Base-by-base conservation (phyloP, 108 stramenopile genomes). In the Stephanodiscus triporus region DNA sequence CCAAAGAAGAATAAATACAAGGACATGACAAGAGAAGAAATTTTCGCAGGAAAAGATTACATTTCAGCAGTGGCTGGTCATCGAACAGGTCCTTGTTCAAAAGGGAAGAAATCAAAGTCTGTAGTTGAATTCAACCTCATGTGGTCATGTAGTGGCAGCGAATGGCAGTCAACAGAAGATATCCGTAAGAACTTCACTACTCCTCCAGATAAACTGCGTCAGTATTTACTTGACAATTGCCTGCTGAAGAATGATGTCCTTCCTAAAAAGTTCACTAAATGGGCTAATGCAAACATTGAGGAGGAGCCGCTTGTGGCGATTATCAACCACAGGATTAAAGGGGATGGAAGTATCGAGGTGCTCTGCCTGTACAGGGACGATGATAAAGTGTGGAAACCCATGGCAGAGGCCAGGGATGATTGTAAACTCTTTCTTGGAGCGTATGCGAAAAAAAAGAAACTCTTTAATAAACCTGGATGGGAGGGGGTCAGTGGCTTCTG, bases 371-470 rank as follows among this genome's bases (percentile, higher is more conserved):
- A 67, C 27, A 66, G 56, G 43, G 65, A 66, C 34, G 45, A 30
- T 38, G 57, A 63, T 7, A 7, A 14, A 36, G 13, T 8, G 2
- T 72, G 71, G 71, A 8, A 63, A 36, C 6, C 43, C 19, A 26
- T 60, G 27, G 22, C 48, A 42, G 43, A 59, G 4, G 23, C 22
- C 10, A 59, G 19, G 30, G 23, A 22, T n/a, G 57, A 49, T 9
- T 50, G 36, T 19, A 73, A 73, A 20, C 30, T 56, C 11, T 22
- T 30, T 34, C 54, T 73, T 19, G 53, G 53, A 16, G 63, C 63
- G 17, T 73, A 65, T 29, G 55, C 45, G 9, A 57, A 56, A 29
- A 54, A 65, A 42, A 64, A 73, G 4, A 19, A 51, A 29, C 38
- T 73, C 19, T 43, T n/a, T 38, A 29, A 20, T 16, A 3, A 43